Conservation (phyloP, 2,329 filamentous ascomycete species). For the Cercospora citrullina region DNA sequence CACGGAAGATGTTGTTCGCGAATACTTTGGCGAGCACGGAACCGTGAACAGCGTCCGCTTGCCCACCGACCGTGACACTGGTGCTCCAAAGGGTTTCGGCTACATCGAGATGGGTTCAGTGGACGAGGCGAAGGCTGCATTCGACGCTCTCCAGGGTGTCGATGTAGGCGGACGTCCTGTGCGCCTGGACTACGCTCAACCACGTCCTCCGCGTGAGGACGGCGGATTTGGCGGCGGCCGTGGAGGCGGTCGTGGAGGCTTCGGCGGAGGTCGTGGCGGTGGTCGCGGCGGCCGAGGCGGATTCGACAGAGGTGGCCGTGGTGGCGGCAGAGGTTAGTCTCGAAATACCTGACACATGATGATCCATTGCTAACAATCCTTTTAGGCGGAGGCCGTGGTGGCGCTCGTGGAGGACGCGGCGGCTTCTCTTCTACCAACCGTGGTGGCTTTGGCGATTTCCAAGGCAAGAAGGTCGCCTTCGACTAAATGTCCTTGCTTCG, state of each 20-base stretch:
- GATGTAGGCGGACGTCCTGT: slow-evolving; percentile 72
- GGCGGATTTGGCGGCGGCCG: slow-evolving; percentile 43
- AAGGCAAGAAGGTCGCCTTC: slow-evolving; percentile 79
- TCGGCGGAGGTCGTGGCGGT: slow-evolving; percentile 47
- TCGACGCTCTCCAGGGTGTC: slow-evolving; percentile 68
- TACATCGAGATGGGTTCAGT: slow-evolving; percentile 82
- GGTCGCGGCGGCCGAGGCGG: slow-evolving; percentile 54
- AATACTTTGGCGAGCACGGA: slow-evolving; percentile 71
- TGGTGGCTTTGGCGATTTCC: slow-evolving; percentile 65
- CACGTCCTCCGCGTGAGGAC: slow-evolving; percentile 55
- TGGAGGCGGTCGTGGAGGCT: slow-evolving; percentile 41
- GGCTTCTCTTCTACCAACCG: slow-evolving; percentile 45
- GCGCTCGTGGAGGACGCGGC: slow-evolving; percentile 53
- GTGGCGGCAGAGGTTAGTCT: slow-evolving; percentile 41
- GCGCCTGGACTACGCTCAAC: slow-evolving; percentile 78
- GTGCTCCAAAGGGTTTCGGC: slow-evolving; percentile 86
- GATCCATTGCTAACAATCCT: background rate
- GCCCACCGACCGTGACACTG: slow-evolving; percentile 82
- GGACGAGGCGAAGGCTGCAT: slow-evolving; percentile 77
- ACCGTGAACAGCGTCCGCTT: slow-evolving; percentile 78
- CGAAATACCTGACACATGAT: background rate
- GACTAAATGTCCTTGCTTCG: background rate
- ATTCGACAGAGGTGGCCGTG: slow-evolving; percentile 51
- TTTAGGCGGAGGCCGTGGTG: slow-evolving; percentile 48
- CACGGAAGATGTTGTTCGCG: slow-evolving; percentile 71